Conservation (phyloP, 2,329 filamentous ascomycete genomes). For the Ophiostoma ips region DNA sequence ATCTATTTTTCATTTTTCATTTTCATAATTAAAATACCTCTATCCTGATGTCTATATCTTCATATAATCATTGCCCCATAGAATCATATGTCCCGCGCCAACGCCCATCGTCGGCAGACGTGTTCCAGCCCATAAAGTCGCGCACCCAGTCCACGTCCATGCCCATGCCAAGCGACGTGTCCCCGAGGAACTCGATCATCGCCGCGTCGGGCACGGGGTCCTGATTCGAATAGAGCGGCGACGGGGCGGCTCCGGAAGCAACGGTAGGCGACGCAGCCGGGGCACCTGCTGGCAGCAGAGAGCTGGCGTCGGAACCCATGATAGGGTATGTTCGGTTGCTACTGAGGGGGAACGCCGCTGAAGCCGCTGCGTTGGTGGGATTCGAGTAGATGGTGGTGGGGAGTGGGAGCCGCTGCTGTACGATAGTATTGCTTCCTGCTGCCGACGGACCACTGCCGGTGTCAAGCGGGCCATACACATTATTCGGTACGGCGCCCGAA, state of each 20-base stretch:
- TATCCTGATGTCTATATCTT: not conserved
- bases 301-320: not conserved
- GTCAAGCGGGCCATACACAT: no score
- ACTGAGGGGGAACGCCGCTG: not conserved
- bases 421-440: not conserved
- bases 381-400: not conserved
- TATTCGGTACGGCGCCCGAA: not conserved
- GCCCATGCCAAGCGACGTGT: slow-evolving; percentile 3
- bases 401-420: not conserved
- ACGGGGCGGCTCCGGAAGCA: not conserved
- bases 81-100: slow-evolving; percentile 5
- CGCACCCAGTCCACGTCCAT: slow-evolving; percentile 9
- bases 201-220: slow-evolving; percentile 3
- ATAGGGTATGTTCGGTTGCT: not conserved
- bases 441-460: not conserved
- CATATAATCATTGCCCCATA: not conserved
- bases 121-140: slow-evolving; percentile 12
- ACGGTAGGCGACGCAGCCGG: not conserved
- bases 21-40: not conserved
- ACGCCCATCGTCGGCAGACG: slow-evolving; percentile 7
- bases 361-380: not conserved
- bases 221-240: not conserved
- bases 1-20: no score
- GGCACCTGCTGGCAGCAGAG: not conserved
- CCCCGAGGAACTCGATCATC: slow-evolving; percentile 6